Percentiles rank a stretch among this genome's conserved stretches.
Conservation (phyloP, 345 rosid species). For the Populus tremula region DNA sequence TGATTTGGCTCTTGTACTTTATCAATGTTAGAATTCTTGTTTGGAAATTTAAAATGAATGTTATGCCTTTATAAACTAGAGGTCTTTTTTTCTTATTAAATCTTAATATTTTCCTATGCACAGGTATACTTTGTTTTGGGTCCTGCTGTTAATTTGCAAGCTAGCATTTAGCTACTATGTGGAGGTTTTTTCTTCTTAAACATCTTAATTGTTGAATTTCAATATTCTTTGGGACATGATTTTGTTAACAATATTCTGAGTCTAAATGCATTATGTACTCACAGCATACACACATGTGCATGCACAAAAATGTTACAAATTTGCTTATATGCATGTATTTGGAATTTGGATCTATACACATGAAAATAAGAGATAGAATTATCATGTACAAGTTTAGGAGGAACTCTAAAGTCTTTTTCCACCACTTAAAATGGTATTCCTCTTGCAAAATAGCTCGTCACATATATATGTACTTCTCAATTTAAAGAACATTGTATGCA, state of each 20-base stretch:
- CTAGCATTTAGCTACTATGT: slow-evolving; percentile 97
- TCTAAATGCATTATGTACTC: not conserved
- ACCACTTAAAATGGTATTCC: not conserved
- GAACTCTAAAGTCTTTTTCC: not conserved
- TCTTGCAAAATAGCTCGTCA: not conserved
- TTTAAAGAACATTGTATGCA: not conserved
- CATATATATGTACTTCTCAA: not conserved
- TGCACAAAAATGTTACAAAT: not conserved
- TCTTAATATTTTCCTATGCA: slow-evolving; percentile 18
- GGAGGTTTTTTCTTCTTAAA: slow-evolving; percentile 55
- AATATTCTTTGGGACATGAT: not conserved
- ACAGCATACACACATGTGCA: not conserved
- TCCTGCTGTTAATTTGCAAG: slow-evolving; percentile 83
- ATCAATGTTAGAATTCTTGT: not conserved
- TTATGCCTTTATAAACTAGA: slow-evolving; percentile 7
- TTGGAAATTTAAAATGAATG: slow-evolving; percentile 1
- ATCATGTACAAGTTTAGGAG: not conserved
- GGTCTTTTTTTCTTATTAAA: slow-evolving; percentile 5
- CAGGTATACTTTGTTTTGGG: slow-evolving; percentile 97
- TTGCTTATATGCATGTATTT: not conserved
- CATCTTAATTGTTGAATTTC: slow-evolving; percentile 15
- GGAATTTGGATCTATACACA: not conserved
- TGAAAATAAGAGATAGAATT: not conserved
- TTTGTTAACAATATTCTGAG: not conserved
- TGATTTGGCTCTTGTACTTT: not conserved